These are phyloP conservation scores for Populus alba DNA, from an alignment of 345 rosid species.

Conservation along the genomic window DNA sequence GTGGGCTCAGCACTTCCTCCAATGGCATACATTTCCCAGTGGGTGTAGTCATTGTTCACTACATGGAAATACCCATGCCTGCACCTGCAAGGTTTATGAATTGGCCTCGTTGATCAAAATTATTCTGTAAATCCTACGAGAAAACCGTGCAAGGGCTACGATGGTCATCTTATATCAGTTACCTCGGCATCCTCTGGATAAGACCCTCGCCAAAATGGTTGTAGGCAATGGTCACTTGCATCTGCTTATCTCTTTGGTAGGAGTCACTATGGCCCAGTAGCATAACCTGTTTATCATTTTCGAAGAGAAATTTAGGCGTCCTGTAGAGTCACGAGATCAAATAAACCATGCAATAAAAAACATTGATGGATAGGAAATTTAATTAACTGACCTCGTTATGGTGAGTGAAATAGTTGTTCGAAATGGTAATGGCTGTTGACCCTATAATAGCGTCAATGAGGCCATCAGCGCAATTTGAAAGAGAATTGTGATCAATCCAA, in stretches of 20 bases:
- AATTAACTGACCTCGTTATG: constrained; percentile 16
- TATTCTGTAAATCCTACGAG: neutral
- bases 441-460: constrained; percentile 28
- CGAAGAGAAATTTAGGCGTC: neutral
- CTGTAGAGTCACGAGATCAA: no score
- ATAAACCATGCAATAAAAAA: neutral
- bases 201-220: constrained; percentile 31
- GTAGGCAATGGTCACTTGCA: constrained; percentile 32
- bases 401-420: constrained; percentile 28
- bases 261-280: constrained; percentile 26
- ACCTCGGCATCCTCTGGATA: constrained; percentile 32
- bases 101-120: neutral
- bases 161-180: neutral
- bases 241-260: constrained; percentile 22
- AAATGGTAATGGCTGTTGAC: constrained; percentile 29
- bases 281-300: constrained; percentile 14
- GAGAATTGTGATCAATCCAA: constrained; percentile 89
- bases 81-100: constrained; percentile 14
- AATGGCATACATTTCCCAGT: constrained; percentile 32
- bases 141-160: neutral
- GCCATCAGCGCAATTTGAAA: constrained; percentile 46
- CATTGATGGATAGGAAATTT: neutral
- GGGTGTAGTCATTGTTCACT: constrained; percentile 29
- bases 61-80: constrained; percentile 31
- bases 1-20: constrained; percentile 28